Conservation (phyloP, 148 eudicot genomes). For the Silene latifolia region DNA sequence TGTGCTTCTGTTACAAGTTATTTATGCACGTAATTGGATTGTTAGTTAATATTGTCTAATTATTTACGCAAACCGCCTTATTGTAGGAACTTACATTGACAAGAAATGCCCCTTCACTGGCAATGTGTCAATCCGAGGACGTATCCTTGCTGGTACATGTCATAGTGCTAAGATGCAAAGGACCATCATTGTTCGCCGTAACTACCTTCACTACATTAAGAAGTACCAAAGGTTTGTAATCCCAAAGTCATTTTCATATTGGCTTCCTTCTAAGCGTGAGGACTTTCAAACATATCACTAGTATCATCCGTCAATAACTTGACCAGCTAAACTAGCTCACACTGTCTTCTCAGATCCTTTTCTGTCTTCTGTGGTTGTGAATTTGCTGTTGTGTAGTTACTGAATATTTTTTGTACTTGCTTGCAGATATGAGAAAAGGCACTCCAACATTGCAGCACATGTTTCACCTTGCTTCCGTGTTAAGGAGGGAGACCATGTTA, state of each 20-base stretch:
- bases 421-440: constrained; percentile 54
- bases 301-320: too few species aligned
- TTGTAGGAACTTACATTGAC: constrained; percentile 65
- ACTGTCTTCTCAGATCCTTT: too few species aligned
- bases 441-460: constrained; percentile 57
- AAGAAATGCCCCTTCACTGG: constrained; percentile 90
- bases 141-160: constrained; percentile 75
- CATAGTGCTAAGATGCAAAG: constrained; percentile 89
- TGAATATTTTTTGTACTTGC: not conserved
- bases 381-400: not conserved
- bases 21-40: not conserved
- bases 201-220: constrained; percentile 73
- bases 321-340: too few species aligned
- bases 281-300: too few species aligned
- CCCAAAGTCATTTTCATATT: not conserved
- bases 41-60: not conserved
- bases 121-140: constrained; percentile 66
- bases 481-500: constrained; percentile 60
- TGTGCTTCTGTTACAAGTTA: too few species aligned
- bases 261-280: not conserved
- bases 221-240: constrained; percentile 56
- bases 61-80: not conserved
- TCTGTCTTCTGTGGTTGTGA: too few species aligned
- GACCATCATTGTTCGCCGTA: constrained; percentile 68
- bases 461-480: constrained; percentile 66